Base-by-base conservation (phyloP, 1,284 basidiomycete genomes). In the Moesziomyces sp. region DNA sequence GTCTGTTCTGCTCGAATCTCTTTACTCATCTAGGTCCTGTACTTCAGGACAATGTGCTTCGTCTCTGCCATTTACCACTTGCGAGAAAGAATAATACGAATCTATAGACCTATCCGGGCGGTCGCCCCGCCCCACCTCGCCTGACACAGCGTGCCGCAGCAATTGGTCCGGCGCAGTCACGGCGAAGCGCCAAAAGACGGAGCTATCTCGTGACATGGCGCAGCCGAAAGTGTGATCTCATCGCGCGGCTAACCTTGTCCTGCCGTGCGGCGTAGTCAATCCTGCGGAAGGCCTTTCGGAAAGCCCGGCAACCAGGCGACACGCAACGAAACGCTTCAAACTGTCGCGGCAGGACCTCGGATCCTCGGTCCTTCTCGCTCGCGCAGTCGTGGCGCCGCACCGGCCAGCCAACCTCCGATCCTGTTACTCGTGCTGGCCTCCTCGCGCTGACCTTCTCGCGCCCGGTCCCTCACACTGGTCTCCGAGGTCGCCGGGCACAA, bases 41-140 rank as follows among this genome's bases (percentile, higher is more conserved):
- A 40, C 35, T 43, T 34, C 38, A 38, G 34, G 18, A 40, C 16
- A 16, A 13, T 14, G 30, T 34, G 40, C 49, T 30, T 46, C 13
- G 21, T 49, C 49, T 24, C 14, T 46, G 23, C 35, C 46, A 45
- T 42, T 30, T 59, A 24, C 14, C 21, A 7, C 46, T 51, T 65
- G 11, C 14, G 38, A 16, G 52, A 52, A 38, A 58, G 30, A 59
- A 46, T 59, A 59, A 52, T 49, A 59, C 23, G 24, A 59, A 48
- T 30, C 23, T 40, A 59, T 66, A 66, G 49, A 56, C 52, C 24
- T 19, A 18, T 28, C 49, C 40, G 52, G 46, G 57, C 52, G 52
- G 38, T 24, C 16, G 14, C 13, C 14, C 38, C 18, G 38, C 38
- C 18, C 38, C 38, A 7, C 7, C 38, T 14, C 38, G 38, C 38